Evolutionary conservation across 148 eudicot species (phyloP), one percentile per base, ranked within the genome.

Genomic region (Spergularia bocconei): DNA sequence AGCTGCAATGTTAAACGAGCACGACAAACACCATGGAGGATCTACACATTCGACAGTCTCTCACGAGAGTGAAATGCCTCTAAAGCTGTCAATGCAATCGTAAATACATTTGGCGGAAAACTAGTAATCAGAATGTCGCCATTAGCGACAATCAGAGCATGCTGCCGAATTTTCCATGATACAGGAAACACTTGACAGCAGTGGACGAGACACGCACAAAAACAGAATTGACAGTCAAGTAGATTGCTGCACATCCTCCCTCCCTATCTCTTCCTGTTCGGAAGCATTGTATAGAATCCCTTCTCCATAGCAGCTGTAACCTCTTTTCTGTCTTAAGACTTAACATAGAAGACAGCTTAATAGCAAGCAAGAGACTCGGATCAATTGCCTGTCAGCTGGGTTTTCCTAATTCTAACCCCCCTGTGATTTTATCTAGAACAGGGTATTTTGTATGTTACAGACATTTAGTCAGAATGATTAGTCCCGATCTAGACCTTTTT

Each of bases 31-130:
- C 13, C 25, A 57, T 7, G 66, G 33, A 69, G 65, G 60, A 57
- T 70, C 67, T 11, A 12, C 11, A 1, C 60, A 63, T 0, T 19
- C 77, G 14, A 36, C 29, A 14, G 60, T 48, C 10, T 74, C 81
- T n/a, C 54, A 78, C 52, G 84, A 84, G 73, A 79, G 80, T 21
- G 73, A 84, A 53, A 25, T 52, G 65, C 87, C 87, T 23, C 60
- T 81, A 19, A 78, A 69, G 71, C 15, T 21, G 63, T 75, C 87
- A 16, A 78, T 76, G 77, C 82, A 71, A 39, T 41, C 71, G 0
- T 56, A 55, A 80, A 1, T 4, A 41, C 2, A 2, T 12, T 1
- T 5, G 50, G 4, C 19, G 21, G 10, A 23, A 13, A 0, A 4
- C 51, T 68, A 5, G 71, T 21, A 20, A 68, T 13, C 41, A 23